Percentiles rank a stretch among this genome's conserved stretches.
Conservation (phyloP, 345 rosid species). For the Tarenaya hassleriana region DNA sequence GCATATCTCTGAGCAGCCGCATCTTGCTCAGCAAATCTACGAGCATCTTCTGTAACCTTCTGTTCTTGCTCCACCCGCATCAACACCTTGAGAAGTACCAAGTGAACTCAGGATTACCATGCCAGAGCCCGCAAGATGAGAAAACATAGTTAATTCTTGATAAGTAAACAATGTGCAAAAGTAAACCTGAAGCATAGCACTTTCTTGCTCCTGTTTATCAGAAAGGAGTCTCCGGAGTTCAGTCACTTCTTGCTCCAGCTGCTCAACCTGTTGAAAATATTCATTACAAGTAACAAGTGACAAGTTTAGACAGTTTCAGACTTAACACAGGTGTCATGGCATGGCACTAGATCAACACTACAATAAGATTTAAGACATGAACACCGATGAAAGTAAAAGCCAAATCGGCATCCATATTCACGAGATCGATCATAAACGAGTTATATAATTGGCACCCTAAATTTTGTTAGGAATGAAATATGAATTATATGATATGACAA, state of each 20-base stretch:
- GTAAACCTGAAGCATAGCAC: conserved; percentile 91
- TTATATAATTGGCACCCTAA: conserved; percentile 6
- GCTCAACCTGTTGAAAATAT: conserved; percentile 65
- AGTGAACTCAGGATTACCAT: conserved; percentile 14
- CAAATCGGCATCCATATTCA: conserved; percentile 6
- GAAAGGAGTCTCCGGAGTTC: conserved; percentile 69
- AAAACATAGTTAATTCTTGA: conserved; percentile 16
- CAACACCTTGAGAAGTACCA: conserved; percentile 51
- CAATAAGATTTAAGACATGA: conserved; percentile 5
- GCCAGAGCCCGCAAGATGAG: neutral
- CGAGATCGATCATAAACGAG: conserved; percentile 4
- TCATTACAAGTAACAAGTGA: conserved; percentile 17
- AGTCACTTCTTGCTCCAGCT: conserved; percentile 70
- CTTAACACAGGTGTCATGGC: neutral
- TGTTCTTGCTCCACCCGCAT: conserved; percentile 99
- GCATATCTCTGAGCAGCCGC: conserved; percentile 96
- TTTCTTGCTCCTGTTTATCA: conserved; percentile 99
- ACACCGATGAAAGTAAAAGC: conserved; percentile 10
- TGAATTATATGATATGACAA: conserved; percentile 10
- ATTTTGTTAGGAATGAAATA: conserved; percentile 9
- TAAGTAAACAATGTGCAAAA: conserved; percentile 21
- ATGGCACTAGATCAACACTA: neutral
- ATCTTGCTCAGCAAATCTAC: conserved; percentile 96
- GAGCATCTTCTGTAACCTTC: conserved; percentile 94
- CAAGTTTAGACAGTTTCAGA: conserved; percentile 19